phyloP scores from a whole-genome alignment of 305 asterid genomes.

The Fraxinus xanthoxyloides region DNA sequence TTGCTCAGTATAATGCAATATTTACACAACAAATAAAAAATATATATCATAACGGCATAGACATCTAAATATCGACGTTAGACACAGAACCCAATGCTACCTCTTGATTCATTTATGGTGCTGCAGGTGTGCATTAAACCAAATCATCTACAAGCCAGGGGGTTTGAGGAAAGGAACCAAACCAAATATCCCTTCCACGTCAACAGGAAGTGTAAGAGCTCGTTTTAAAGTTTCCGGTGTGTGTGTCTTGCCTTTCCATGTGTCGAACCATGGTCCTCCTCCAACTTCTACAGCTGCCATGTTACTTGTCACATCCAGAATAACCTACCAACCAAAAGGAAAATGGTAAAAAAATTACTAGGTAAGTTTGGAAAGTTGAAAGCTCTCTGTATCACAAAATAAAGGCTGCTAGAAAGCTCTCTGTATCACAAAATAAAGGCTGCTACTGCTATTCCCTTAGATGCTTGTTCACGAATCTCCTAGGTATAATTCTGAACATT shows the following conservation, averaged over 20 bases:
- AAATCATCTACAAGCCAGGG: conserved; percentile 64
- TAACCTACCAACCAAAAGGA: conserved; percentile 40
- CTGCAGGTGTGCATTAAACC: not conserved
- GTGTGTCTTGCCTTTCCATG: conserved; percentile 75
- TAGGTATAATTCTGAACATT: not conserved
- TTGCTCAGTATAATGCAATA: not conserved
- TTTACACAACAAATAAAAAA: not conserved
- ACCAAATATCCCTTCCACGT: conserved; percentile 56
- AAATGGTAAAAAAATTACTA: not conserved
- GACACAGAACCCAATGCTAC: not conserved
- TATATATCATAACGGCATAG: not conserved
- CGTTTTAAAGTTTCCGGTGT: conserved; percentile 62
- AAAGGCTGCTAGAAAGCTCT: too few relatives aligned
- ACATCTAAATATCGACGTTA: not conserved
- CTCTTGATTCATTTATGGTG: not conserved
- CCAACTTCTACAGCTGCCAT: conserved; percentile 99
- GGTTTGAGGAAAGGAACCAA: conserved; percentile 75
- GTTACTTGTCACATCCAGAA: conserved; percentile 82
- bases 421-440: not conserved
- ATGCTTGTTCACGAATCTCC: not conserved
- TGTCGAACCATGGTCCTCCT: conserved; percentile 94
- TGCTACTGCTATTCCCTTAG: not conserved
- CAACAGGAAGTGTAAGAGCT: conserved; percentile 62
- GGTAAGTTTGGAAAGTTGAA: not conserved
- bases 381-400: not conserved